Evolutionary conservation across 768 basidiomycete genomes (phyloP).

Genomic region (Hebeloma cylindrosporum): DNA sequence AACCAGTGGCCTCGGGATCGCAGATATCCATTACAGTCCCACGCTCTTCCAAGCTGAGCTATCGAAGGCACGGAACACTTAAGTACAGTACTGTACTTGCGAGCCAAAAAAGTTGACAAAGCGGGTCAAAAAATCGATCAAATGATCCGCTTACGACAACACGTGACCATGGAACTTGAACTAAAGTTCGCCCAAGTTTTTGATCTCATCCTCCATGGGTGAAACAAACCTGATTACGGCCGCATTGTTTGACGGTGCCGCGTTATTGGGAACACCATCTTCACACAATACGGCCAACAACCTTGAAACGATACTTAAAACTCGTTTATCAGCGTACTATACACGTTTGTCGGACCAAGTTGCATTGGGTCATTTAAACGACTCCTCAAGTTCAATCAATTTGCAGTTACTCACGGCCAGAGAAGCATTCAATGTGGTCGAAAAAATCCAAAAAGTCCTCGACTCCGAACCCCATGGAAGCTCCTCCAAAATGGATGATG

Average conservation of each 20-base stretch:
- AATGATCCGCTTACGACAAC: no score
- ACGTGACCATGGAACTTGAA: no score
- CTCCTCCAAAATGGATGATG: not conserved
- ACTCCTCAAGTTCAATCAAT: conserved; percentile 30
- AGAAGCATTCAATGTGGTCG: conserved; percentile 52
- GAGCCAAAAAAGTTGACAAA: no score
- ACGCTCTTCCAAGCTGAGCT: no score
- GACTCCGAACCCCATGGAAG: conserved; percentile 5
- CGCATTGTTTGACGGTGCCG: conserved; percentile 35
- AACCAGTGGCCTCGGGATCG: no score
- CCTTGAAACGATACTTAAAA: conserved; percentile 38
- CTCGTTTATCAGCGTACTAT: conserved; percentile 43
- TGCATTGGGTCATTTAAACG: conserved; percentile 8
- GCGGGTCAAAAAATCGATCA: no score
- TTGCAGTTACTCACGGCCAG: conserved; percentile 54
- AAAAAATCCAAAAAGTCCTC: conserved; percentile 47
- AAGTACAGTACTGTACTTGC: no score
- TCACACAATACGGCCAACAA: conserved; percentile 24
- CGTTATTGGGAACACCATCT: conserved; percentile 36
- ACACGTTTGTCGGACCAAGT: conserved; percentile 16
- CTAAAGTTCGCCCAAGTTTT: no score
- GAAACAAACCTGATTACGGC: not conserved
- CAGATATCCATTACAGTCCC: no score
- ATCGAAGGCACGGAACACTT: no score
- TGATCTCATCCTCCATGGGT: not conserved